Percentiles rank a stretch among this genome's conserved stretches.
phyloP scores from a whole-genome alignment of 129 eudicot genomes.

The Lonicera japonica region DNA sequence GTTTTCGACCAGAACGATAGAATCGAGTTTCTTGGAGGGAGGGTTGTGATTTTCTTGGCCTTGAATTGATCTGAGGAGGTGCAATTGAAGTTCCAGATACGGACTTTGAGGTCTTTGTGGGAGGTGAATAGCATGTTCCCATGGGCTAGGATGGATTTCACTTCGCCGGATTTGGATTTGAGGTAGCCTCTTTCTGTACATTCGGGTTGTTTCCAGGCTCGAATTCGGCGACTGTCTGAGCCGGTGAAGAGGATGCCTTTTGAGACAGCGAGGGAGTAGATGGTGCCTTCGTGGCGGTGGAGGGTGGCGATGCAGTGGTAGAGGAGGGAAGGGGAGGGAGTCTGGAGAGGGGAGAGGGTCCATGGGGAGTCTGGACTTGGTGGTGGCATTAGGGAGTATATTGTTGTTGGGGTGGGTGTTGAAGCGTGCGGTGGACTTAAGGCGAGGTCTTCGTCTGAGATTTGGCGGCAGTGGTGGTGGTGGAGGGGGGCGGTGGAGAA shows the following conservation, averaged over 20 bases:
- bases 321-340: slow-evolving; percentile 41
- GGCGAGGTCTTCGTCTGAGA: slow-evolving; percentile 6
- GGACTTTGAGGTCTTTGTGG: slow-evolving; percentile 37
- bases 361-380: slow-evolving; percentile 36
- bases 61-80: slow-evolving; percentile 13
- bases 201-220: slow-evolving; percentile 52
- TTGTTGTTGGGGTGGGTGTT: background rate
- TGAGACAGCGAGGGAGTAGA: slow-evolving; percentile 35
- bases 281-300: slow-evolving; percentile 53
- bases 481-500: too few species aligned
- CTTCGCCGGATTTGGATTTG: slow-evolving; percentile 29
- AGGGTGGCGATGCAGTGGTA: slow-evolving; percentile 57
- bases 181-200: slow-evolving; percentile 32
- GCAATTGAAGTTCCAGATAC: slow-evolving; percentile 35
- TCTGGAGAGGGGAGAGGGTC: slow-evolving; percentile 41
- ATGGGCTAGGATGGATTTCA: slow-evolving; percentile 35
- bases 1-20: background rate
- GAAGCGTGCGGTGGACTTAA: slow-evolving; percentile 21
- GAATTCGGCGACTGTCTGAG: slow-evolving; percentile 38
- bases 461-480: too few species aligned
- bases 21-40: slow-evolving; percentile 28
- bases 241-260: slow-evolving; percentile 42
- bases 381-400: slow-evolving; percentile 23
- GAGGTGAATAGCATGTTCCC: slow-evolving; percentile 46
- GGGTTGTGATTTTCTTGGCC: slow-evolving; percentile 32